These are phyloP conservation scores for Phytophthora vignae DNA, from an alignment of 352 stramenopile species.

Conservation along the genomic window DNA sequence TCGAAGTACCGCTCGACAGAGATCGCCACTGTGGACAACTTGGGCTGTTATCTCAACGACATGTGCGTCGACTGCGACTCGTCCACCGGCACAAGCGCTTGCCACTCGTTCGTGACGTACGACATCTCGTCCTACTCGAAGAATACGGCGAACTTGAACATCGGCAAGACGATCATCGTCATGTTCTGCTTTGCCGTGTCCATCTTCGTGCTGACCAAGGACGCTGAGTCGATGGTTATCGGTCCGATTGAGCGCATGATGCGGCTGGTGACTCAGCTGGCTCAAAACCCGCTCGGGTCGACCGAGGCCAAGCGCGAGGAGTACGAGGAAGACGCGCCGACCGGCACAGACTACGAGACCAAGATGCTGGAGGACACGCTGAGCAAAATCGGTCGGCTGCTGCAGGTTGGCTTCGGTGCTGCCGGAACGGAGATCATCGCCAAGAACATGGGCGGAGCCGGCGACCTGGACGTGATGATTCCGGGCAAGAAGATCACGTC, in stretches of 20 bases:
- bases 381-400: slow-evolving; percentile 93
- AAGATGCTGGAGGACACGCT: slow-evolving; percentile 97
- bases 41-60: slow-evolving; percentile 75
- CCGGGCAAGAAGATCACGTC: slow-evolving; percentile 97
- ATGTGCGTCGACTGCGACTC: slow-evolving; percentile 61
- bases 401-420: slow-evolving; percentile 97
- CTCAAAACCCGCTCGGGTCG: slow-evolving; percentile 72
- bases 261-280: slow-evolving; percentile 74
- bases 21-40: slow-evolving; percentile 66
- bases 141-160: slow-evolving; percentile 65
- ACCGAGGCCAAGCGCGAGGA: slow-evolving; percentile 76
- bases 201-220: slow-evolving; percentile 93
- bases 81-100: slow-evolving; percentile 46
- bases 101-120: slow-evolving; percentile 78
- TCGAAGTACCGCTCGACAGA: slow-evolving; percentile 64
- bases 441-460: slow-evolving; percentile 95
- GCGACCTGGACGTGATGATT: slow-evolving; percentile 97
- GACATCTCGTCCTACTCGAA: slow-evolving; percentile 66
- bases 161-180: slow-evolving; percentile 89
- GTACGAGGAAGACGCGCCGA: slow-evolving; percentile 70
- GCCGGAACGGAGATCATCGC: slow-evolving; percentile 98
- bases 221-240: slow-evolving; percentile 96
- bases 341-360: slow-evolving; percentile 92
- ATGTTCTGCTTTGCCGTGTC: slow-evolving; percentile 93
- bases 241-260: slow-evolving; percentile 97